Evolutionary conservation across 805 yeast species (phyloP), one percentile per base, ranked within the genome.

Genomic region (Pichia membranifaciens): DNA sequence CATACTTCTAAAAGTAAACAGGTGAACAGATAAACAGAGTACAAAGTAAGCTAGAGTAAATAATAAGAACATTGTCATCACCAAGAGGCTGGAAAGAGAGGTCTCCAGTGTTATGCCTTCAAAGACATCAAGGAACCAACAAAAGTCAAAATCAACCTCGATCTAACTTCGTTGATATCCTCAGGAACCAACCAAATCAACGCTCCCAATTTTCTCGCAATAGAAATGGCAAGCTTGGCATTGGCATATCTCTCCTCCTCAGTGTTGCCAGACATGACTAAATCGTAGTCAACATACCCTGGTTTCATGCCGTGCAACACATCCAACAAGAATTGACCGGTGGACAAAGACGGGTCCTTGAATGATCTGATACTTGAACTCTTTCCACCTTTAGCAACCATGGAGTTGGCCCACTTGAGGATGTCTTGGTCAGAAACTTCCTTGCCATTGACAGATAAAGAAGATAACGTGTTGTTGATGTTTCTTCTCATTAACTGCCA

Each of bases 131-230:
- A 78, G 43, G 96, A 87, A 45, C 97, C 99, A 52, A 93, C 87
- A 65, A 93, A 93, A 1, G 98, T 89, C 65, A 89, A 78, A 49
- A 93, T 86, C 71, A 93, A 81, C 67, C 98, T 81, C 39, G 96
- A 78, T 69, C 98, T 85, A 38, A 93, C 97, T 71, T 91, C 98
- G 59, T 83, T 86, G 60, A 93, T 93, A 71, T 93, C 99, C 68
- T 93, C 99, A n/a, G 99, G 99, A n/a, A 93, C 96, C 57, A 93
- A 76, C 97, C 97, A 93, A 61, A 93, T 93, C 64, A 93, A 79
- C 36, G 96, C 99, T 52, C 99, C 99, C 57, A 93, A 72, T 69
- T 93, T 93, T 77, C 99, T 85, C 32, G 99, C 99, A 61, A 93
- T 93, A 2, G 98, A 93, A 64, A 93, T 93, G 18, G 99, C 99